These are phyloP conservation scores for Thielaviopsis musarum DNA, from an alignment of 2,329 filamentous ascomycete species.

Conservation along the genomic window DNA sequence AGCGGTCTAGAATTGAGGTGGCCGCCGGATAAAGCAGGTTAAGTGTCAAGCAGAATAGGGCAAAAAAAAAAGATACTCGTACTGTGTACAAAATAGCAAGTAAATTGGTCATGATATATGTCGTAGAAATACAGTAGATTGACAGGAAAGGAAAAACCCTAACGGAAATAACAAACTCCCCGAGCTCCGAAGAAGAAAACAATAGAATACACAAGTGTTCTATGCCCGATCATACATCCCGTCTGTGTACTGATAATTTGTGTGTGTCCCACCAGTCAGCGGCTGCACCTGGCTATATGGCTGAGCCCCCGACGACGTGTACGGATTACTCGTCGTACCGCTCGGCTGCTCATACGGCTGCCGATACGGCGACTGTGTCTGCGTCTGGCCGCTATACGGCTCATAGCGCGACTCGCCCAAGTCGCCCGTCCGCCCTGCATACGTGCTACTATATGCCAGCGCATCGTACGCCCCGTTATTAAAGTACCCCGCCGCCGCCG, in stretches of 20 bases:
- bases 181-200: neutral
- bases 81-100: no score
- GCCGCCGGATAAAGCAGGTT: no score
- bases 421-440: neutral
- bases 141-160: neutral
- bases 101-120: no score
- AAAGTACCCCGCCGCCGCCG: neutral
- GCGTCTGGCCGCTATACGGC: constrained; percentile 11
- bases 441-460: neutral
- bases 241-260: constrained; percentile 21
- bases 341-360: constrained; percentile 12
- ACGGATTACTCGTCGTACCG: constrained; percentile 15
- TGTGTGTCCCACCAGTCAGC: neutral
- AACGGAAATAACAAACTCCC: neutral
- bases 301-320: constrained; percentile 16
- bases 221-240: constrained; percentile 21
- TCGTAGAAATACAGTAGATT: no score
- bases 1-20: no score
- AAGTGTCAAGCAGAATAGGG: no score
- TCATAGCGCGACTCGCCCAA: constrained; percentile 1
- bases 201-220: neutral
- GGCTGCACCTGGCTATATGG: constrained; percentile 1
- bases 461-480: neutral
- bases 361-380: neutral
- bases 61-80: no score